Conservation (phyloP, 2,329 filamentous ascomycete species). For the Cercospora sp. region DNA sequence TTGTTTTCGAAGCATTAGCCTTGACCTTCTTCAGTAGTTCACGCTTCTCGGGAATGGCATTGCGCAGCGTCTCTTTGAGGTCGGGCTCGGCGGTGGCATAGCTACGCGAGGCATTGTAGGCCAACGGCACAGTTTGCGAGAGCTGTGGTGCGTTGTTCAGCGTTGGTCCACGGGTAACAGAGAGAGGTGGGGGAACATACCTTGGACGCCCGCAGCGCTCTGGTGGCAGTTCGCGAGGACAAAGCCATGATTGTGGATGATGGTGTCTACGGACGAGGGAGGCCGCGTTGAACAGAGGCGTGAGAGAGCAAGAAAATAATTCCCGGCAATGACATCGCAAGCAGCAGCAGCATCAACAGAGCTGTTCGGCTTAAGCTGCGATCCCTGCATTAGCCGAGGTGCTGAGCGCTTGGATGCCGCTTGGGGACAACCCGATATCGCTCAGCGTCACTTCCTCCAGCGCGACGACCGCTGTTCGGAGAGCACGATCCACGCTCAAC, state of each 20-base stretch:
- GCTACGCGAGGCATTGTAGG: slow-evolving; percentile 46
- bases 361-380: slow-evolving; percentile 11
- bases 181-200: slow-evolving; percentile 44
- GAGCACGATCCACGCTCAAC: not conserved
- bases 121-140: slow-evolving; percentile 27
- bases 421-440: slow-evolving; percentile 11
- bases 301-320: not conserved
- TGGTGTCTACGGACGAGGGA: slow-evolving; percentile 1
- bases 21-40: slow-evolving; percentile 95
- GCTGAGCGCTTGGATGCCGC: not conserved
- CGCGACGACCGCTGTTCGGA: not conserved
- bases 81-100: slow-evolving; percentile 81
- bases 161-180: not conserved
- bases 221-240: slow-evolving; percentile 61
- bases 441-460: not conserved
- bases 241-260: slow-evolving; percentile 57
- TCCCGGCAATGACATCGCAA: slow-evolving; percentile 1
- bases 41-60: slow-evolving; percentile 85
- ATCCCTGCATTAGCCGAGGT: slow-evolving; percentile 17
- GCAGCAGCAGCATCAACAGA: not conserved
- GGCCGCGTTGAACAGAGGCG: not conserved
- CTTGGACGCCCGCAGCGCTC: slow-evolving; percentile 64
- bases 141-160: slow-evolving; percentile 27
- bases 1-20: slow-evolving; percentile 73
- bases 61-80: slow-evolving; percentile 82